Conservation (phyloP, 1,284 basidiomycete genomes). For the Ceratobasidium sp. region DNA sequence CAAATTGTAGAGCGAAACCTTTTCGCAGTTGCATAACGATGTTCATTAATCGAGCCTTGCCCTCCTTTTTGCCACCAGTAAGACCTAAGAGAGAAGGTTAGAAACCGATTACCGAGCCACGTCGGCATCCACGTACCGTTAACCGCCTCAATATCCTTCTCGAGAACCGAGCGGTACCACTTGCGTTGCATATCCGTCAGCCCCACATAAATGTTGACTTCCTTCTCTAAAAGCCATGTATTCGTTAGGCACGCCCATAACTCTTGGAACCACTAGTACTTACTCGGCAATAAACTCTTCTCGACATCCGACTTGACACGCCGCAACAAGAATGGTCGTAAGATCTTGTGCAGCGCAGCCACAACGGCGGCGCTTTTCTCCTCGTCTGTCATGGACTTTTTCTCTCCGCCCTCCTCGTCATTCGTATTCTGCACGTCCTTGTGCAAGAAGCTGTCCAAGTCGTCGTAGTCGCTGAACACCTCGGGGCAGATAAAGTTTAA, state of each 20-base stretch:
- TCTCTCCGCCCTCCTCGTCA: slow-evolving; percentile 60
- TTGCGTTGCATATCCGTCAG: slow-evolving; percentile 98
- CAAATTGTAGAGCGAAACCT: slow-evolving; percentile 50
- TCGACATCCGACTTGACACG: slow-evolving; percentile 98
- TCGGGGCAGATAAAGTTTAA: slow-evolving; percentile 95
- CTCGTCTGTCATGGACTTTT: slow-evolving; percentile 69
- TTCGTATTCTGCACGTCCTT: slow-evolving; percentile 67
- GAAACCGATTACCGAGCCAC: neutral
- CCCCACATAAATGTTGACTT: slow-evolving; percentile 99
- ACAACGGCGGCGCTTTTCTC: slow-evolving; percentile 90
- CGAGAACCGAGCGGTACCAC: slow-evolving; percentile 96
- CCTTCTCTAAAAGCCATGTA: slow-evolving; percentile 78
- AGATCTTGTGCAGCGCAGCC: slow-evolving; percentile 96
- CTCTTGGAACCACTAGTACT: slow-evolving; percentile 52
- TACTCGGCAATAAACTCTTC: slow-evolving; percentile 93
- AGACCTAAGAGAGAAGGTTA: slow-evolving; percentile 64
- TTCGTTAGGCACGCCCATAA: neutral
- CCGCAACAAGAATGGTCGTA: slow-evolving; percentile 93
- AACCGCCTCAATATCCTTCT: slow-evolving; percentile 99
- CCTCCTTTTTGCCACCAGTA: slow-evolving; percentile 94
- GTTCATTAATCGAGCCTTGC: slow-evolving; percentile 97
- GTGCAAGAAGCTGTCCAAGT: slow-evolving; percentile 81
- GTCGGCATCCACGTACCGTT: slow-evolving; percentile 70
- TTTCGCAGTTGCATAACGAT: slow-evolving; percentile 99
- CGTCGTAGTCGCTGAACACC: slow-evolving; percentile 80